Evolutionary conservation across 2,329 filamentous ascomycete genomes (phyloP).

Genomic region (Paracorniculantispora psalliotae): DNA sequence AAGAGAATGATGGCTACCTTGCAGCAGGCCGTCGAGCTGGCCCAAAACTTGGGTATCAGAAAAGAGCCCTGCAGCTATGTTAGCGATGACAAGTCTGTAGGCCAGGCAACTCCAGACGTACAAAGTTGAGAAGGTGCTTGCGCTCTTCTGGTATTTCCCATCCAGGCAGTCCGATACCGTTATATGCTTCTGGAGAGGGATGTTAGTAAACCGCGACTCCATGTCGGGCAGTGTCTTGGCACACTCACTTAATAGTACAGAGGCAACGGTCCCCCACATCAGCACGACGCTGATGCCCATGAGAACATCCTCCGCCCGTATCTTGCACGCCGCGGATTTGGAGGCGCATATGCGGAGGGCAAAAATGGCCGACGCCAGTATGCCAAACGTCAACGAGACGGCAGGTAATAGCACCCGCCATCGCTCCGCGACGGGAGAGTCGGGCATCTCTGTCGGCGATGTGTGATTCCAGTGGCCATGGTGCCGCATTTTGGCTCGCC

Average conservation of each 20-base stretch:
- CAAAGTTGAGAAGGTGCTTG: neutral
- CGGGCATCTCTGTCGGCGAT: neutral
- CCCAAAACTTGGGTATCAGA: conserved; percentile 12
- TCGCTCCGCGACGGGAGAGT: neutral
- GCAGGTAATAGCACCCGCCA: conserved; percentile 2
- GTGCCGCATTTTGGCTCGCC: neutral
- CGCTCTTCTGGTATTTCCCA: neutral
- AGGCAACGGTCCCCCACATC: conserved; percentile 13
- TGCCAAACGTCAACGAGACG: conserved; percentile 11
- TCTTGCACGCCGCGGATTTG: neutral
- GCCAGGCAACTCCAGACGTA: neutral
- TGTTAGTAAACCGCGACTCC: neutral
- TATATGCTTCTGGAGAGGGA: conserved; percentile 6
- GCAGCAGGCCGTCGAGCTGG: conserved; percentile 10
- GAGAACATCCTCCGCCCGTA: conserved; percentile 9
- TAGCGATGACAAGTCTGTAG: neutral
- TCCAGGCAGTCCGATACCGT: conserved; percentile 4
- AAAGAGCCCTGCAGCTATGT: conserved; percentile 1
- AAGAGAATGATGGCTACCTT: conserved; percentile 14
- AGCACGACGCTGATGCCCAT: conserved; percentile 12
- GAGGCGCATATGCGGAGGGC: conserved; percentile 6
- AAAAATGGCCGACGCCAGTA: conserved; percentile 2
- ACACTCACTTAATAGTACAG: conserved; percentile 7
- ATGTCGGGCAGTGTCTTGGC: neutral
- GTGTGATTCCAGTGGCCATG: conserved; percentile 4